Conservation (phyloP, 805 yeast genomes). For the Isabelozyma pseudorhagii region DNA sequence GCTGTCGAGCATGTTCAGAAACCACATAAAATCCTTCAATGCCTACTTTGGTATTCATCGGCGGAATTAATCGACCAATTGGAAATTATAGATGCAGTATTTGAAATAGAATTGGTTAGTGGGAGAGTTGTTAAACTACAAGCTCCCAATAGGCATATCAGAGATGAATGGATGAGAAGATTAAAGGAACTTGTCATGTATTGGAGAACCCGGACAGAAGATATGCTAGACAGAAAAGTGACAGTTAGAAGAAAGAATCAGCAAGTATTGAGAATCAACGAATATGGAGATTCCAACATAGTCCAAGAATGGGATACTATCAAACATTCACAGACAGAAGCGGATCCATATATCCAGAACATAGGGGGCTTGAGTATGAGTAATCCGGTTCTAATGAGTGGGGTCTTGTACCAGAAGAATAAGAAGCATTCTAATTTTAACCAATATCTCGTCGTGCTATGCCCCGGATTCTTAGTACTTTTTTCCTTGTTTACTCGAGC, state of each 20-base stretch:
- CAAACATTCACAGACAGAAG: constrained; percentile 52
- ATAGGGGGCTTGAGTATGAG: constrained; percentile 58
- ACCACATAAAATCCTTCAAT: constrained; percentile 24
- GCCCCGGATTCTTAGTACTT: constrained; percentile 66
- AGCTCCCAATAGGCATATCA: constrained; percentile 46
- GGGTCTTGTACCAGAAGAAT: constrained; percentile 65
- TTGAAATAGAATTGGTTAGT: constrained; percentile 49
- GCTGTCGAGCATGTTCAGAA: constrained; percentile 14
- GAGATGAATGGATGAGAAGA: constrained; percentile 67
- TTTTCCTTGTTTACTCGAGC: constrained; percentile 52
- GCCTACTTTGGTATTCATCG: constrained; percentile 29
- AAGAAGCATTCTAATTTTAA: constrained; percentile 66
- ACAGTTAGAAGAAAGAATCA: constrained; percentile 45
- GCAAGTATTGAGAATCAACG: constrained; percentile 46
- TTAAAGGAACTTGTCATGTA: constrained; percentile 45
- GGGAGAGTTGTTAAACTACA: constrained; percentile 49
- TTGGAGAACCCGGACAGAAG: constrained; percentile 53
- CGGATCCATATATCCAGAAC: constrained; percentile 53
- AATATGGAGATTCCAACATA: constrained; percentile 53
- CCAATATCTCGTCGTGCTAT: constrained; percentile 57
- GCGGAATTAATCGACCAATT: constrained; percentile 19
- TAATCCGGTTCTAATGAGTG: constrained; percentile 59
- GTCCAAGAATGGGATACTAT: constrained; percentile 34
- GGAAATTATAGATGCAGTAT: constrained; percentile 43
- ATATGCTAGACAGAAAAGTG: constrained; percentile 37